phyloP scores from a whole-genome alignment of 306 rosid genomes.

The Trifolium fragiferum region DNA sequence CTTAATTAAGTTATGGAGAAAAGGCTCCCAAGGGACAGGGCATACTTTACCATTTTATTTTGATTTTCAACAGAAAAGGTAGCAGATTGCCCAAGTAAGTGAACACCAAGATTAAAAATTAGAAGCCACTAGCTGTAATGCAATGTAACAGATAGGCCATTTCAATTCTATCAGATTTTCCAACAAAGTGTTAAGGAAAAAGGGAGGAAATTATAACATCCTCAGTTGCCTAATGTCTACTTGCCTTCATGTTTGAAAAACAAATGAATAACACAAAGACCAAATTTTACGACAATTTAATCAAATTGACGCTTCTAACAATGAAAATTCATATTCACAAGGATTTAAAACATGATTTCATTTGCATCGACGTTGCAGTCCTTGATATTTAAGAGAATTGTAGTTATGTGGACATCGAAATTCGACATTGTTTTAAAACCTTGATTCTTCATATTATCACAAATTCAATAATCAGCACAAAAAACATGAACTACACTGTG shows the following conservation, averaged over 20 bases:
- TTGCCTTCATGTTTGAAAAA: neutral
- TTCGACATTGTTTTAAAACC: neutral
- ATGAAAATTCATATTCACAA: neutral
- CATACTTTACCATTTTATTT: slow-evolving; percentile 8
- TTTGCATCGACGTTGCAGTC: neutral
- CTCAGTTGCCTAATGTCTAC: neutral
- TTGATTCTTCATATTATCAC: neutral
- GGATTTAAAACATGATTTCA: neutral
- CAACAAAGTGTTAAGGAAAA: neutral
- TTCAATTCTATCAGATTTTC: neutral
- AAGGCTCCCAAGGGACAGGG: neutral
- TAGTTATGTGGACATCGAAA: neutral
- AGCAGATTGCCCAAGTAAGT: neutral
- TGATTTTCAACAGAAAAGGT: slow-evolving; percentile 11
- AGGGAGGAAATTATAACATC: neutral
- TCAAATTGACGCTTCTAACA: neutral
- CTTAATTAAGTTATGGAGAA: slow-evolving; percentile 16
- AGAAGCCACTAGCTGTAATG: neutral
- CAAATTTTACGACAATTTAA: neutral
- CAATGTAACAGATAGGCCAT: neutral
- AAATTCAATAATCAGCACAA: neutral
- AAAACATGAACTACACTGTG: neutral
- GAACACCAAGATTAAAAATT: slow-evolving; percentile 6
- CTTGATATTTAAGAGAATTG: neutral
- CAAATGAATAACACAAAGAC: neutral